phyloP scores from a whole-genome alignment of 768 basidiomycete genomes.

The Cystobasidium onofrii region DNA sequence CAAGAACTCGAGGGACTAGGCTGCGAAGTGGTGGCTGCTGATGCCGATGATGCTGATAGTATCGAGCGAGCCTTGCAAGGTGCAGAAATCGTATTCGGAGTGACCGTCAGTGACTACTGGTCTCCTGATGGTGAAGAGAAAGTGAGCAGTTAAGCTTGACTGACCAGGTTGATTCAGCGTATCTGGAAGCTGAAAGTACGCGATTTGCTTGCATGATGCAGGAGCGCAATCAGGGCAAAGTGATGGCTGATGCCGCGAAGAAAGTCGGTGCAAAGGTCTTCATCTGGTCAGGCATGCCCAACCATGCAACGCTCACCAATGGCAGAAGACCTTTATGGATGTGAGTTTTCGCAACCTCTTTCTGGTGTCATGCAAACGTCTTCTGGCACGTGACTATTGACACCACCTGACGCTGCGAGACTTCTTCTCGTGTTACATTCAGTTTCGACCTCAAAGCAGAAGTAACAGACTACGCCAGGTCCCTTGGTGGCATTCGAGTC shows the following conservation, averaged over 20 bases:
- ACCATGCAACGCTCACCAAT: neutral
- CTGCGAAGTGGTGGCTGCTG: conserved; percentile 15
- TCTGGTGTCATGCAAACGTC: no score
- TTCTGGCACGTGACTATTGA: no score
- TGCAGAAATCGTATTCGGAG: conserved; percentile 29
- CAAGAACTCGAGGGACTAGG: conserved; percentile 31
- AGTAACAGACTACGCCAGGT: conserved; percentile 1
- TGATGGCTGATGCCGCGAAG: neutral
- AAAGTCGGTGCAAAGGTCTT: neutral
- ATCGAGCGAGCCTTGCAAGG: conserved; percentile 22
- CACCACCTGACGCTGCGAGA: no score
- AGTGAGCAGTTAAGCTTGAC: no score
- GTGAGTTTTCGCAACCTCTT: no score
- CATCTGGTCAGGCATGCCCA: conserved; percentile 1
- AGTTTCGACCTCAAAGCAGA: conserved; percentile 14
- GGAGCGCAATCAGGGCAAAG: conserved; percentile 2
- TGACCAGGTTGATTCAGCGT: no score
- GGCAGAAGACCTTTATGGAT: no score
- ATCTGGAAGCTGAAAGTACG: no score
- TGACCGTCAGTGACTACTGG: conserved; percentile 31
- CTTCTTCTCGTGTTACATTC: neutral
- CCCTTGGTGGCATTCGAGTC: neutral
- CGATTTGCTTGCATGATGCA: neutral
- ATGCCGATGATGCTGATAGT: neutral
- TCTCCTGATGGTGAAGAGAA: neutral